Percentiles rank a stretch among this genome's conserved stretches.
Evolutionary conservation across 176 grass and related monocot species (phyloP).

Genomic region (Pontederia crassipes): DNA sequence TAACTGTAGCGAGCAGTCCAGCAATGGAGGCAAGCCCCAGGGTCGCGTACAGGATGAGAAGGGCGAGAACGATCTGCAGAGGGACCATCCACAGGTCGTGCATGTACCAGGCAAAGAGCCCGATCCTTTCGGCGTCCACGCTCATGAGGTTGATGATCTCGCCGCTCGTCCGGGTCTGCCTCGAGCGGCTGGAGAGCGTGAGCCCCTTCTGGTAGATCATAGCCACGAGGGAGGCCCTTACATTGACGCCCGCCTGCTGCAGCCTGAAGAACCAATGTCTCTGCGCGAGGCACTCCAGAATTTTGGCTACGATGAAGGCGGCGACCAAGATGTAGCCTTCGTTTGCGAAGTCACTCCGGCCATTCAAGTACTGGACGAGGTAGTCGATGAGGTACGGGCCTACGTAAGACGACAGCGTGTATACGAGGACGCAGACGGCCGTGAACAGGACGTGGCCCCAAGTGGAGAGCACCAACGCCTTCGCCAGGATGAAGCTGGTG

Average conservation of each 20-base stretch:
- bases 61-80: conserved; percentile 51
- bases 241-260: conserved; percentile 39
- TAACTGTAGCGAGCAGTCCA: conserved; percentile 36
- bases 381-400: conserved; percentile 75
- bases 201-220: conserved; percentile 73
- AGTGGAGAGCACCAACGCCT: conserved; percentile 47
- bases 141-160: conserved; percentile 74
- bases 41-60: conserved; percentile 61
- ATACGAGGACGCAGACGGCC: conserved; percentile 47
- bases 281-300: conserved; percentile 50
- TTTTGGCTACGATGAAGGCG: conserved; percentile 52
- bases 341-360: conserved; percentile 28
- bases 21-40: conserved; percentile 46
- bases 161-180: conserved; percentile 55
- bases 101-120: conserved; percentile 53
- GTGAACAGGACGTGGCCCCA: conserved; percentile 50
- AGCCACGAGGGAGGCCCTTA: conserved; percentile 37
- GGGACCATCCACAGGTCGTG: conserved; percentile 70
- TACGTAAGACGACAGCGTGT: conserved; percentile 58
- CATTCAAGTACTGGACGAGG: conserved; percentile 84
- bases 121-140: conserved; percentile 47
- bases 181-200: conserved; percentile 46
- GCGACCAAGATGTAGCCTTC: conserved; percentile 47
- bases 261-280: conserved; percentile 52
- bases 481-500: conserved; percentile 55